Evolutionary conservation across 139 green algal genomes (phyloP).

Genomic region (Astrephomene gubernaculifera): DNA sequence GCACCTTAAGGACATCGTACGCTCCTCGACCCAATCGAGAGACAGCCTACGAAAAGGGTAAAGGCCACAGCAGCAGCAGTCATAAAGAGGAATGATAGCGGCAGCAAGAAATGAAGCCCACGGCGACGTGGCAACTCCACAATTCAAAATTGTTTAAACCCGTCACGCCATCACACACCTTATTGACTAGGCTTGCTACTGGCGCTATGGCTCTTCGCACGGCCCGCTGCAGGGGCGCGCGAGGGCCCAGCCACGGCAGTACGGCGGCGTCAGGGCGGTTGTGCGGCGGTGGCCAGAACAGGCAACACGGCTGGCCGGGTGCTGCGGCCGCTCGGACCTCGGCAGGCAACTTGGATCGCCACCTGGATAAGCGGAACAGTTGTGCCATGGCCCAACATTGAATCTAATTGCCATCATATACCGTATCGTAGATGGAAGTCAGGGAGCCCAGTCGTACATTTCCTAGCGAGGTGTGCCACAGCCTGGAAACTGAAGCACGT

Average conservation of each 20-base stretch:
- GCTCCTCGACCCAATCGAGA: constrained; percentile 6
- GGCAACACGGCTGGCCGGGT: constrained; percentile 38
- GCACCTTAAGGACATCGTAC: constrained; percentile 35
- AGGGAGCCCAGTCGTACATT: too few species aligned
- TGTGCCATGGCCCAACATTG: too few species aligned
- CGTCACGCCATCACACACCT: background rate
- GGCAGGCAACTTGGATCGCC: constrained; percentile 31
- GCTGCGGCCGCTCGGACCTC: constrained; percentile 11
- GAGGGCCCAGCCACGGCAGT: background rate
- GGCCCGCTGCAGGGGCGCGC: background rate
- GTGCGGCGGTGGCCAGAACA: constrained; percentile 41
- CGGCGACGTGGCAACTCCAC: background rate
- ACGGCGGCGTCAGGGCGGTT: background rate
- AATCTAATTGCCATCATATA: too few species aligned
- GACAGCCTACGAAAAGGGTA: background rate
- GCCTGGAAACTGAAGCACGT: too few species aligned
- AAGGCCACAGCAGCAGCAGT: background rate
- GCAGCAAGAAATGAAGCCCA: background rate
- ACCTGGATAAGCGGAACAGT: too few species aligned
- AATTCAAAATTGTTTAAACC: background rate
- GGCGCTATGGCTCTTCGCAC: constrained; percentile 10
- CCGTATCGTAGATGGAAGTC: too few species aligned
- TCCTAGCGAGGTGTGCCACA: too few species aligned
- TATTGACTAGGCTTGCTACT: background rate
- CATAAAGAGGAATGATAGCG: too few species aligned